These are phyloP conservation scores for Kwoniella dejecticola DNA, from an alignment of 768 basidiomycete species.

Conservation along the genomic window DNA sequence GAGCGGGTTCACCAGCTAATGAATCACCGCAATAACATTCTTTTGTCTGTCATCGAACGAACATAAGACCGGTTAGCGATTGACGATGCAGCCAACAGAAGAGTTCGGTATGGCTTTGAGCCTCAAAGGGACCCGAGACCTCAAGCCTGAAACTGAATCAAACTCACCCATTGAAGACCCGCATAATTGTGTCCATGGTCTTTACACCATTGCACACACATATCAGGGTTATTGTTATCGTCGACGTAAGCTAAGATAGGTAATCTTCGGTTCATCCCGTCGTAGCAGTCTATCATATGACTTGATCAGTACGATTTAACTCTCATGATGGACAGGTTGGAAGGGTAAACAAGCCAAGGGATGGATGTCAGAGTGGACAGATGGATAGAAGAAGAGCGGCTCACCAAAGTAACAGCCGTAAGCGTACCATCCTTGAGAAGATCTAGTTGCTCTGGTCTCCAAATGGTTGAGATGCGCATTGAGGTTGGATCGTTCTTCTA, in stretches of 20 bases:
- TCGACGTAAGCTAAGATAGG: slow-evolving; percentile 26
- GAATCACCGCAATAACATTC: slow-evolving; percentile 31
- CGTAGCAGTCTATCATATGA: slow-evolving; percentile 24
- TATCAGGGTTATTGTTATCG: slow-evolving; percentile 26
- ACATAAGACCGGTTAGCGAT: too few species aligned
- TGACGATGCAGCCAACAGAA: too few species aligned
- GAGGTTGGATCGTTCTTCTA: slow-evolving; percentile 15
- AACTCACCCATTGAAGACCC: slow-evolving; percentile 31
- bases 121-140: too few species aligned
- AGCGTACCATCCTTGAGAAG: slow-evolving; percentile 31
- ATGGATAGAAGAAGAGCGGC: not conserved
- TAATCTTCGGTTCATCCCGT: slow-evolving; percentile 34
- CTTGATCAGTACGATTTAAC: too few species aligned
- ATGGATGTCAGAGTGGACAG: too few species aligned
- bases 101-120: too few species aligned
- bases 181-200: slow-evolving; percentile 26
- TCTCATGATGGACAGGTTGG: too few species aligned
- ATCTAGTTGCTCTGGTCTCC: slow-evolving; percentile 14
- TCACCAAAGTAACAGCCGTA: slow-evolving; percentile 35
- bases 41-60: slow-evolving; percentile 19
- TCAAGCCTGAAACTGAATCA: too few species aligned
- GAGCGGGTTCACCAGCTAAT: slow-evolving; percentile 23
- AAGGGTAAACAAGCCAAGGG: too few species aligned
- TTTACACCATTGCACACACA: slow-evolving; percentile 23
- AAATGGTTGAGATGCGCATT: slow-evolving; percentile 10